A percentile compares a stretch with the other conserved stretches of the same genome.
Evolutionary conservation across 495 filamentous ascomycete species (phyloP).

Genomic region (Podospora conica): DNA sequence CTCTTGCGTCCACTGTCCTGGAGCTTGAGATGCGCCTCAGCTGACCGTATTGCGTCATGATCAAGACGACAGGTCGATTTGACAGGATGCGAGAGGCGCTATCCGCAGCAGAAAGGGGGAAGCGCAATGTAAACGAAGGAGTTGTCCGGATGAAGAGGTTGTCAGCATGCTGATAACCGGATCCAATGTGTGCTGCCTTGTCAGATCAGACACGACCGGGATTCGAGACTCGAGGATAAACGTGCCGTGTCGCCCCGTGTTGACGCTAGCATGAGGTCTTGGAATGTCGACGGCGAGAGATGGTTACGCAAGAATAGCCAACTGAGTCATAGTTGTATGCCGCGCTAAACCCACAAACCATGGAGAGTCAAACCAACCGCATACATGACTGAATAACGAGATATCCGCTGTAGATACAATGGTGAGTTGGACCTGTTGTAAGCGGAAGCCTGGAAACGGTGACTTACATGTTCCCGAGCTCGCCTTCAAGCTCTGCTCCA

Average conservation of each 20-base stretch:
- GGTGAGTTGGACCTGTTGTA: background rate
- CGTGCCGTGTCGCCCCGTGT: too few relatives aligned
- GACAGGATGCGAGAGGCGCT: background rate
- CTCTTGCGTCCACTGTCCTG: background rate
- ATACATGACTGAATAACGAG: background rate
- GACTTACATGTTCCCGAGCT: too few relatives aligned
- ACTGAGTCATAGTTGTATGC: constrained; percentile 6
- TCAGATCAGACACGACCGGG: background rate
- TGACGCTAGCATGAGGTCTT: background rate
- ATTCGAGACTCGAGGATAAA: background rate
- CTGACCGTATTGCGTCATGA: background rate
- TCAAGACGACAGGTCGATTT: background rate
- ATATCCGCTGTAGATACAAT: background rate
- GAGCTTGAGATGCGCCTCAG: background rate
- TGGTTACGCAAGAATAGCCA: background rate
- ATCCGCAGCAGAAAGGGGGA: background rate
- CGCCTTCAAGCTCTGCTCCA: too few relatives aligned
- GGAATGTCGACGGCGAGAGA: background rate
- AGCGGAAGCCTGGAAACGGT: too few relatives aligned
- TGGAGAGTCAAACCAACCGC: background rate
- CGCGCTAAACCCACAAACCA: background rate
- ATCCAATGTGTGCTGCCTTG: background rate
- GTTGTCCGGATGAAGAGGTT: background rate
- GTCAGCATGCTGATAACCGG: background rate
- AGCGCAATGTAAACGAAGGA: background rate